phyloP scores from a whole-genome alignment of 2,329 filamentous ascomycete genomes.

The Calonectria ilicicola region DNA sequence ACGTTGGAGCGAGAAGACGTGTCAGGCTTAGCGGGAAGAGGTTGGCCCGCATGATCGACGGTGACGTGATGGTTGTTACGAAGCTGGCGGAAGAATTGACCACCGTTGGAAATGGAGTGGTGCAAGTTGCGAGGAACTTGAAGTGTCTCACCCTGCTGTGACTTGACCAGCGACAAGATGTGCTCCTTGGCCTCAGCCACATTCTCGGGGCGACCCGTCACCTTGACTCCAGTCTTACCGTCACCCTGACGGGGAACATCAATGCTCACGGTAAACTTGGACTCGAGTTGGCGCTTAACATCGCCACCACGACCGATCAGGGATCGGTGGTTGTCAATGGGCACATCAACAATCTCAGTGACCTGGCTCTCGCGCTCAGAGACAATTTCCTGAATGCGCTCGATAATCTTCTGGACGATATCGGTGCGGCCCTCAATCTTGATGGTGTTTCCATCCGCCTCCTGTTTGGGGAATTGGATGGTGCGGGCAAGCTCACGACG shows the following conservation, averaged over 20 bases:
- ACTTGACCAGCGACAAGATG: slow-evolving; percentile 82
- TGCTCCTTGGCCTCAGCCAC: slow-evolving; percentile 90
- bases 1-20: slow-evolving; percentile 67
- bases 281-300: slow-evolving; percentile 85
- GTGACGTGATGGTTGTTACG: slow-evolving; percentile 88
- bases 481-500: slow-evolving; percentile 86
- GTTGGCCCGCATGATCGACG: slow-evolving; percentile 88
- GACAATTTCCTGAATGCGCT: slow-evolving; percentile 84
- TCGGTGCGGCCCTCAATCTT: slow-evolving; percentile 87
- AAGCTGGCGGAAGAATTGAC: slow-evolving; percentile 92
- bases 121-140: slow-evolving; percentile 85
- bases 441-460: slow-evolving; percentile 84
- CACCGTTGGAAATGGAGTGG: slow-evolving; percentile 87
- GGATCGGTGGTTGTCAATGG: slow-evolving; percentile 88
- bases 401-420: slow-evolving; percentile 89
- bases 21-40: slow-evolving; percentile 77
- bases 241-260: slow-evolving; percentile 93
- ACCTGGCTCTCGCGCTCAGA: slow-evolving; percentile 86
- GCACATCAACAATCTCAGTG: slow-evolving; percentile 82
- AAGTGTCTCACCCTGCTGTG: slow-evolving; percentile 89
- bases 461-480: slow-evolving; percentile 93
- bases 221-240: slow-evolving; percentile 85
- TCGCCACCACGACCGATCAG: slow-evolving; percentile 95
- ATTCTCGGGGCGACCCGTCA: slow-evolving; percentile 81
- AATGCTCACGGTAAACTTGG: slow-evolving; percentile 85